Conservation (phyloP, 2,329 filamentous ascomycete genomes). For the Capronia coronata region DNA sequence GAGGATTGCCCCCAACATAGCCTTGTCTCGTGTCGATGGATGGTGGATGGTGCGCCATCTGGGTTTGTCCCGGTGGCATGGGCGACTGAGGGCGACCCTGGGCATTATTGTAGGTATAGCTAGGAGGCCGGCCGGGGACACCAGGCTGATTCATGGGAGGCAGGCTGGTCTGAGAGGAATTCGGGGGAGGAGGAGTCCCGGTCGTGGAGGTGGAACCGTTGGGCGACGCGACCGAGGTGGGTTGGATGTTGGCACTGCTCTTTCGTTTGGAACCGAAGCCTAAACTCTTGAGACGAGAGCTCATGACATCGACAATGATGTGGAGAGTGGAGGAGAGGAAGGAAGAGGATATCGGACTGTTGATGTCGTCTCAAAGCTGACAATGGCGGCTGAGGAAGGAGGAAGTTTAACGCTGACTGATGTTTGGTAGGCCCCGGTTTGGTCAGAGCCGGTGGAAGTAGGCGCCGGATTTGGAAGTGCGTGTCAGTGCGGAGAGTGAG, state of each 20-base stretch:
- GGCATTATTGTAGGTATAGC: slow-evolving; percentile 53
- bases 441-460: background rate
- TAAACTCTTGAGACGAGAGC: slow-evolving; percentile 46
- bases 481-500: background rate
- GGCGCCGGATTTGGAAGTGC: background rate
- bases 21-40: slow-evolving; percentile 51
- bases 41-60: slow-evolving; percentile 42
- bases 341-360: background rate
- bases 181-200: slow-evolving; percentile 34
- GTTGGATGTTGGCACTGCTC: slow-evolving; percentile 43
- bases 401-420: background rate
- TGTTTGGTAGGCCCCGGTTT: background rate
- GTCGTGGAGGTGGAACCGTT: slow-evolving; percentile 31
- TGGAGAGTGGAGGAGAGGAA: slow-evolving; percentile 15
- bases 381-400: slow-evolving; percentile 8
- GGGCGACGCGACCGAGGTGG: slow-evolving; percentile 29
- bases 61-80: slow-evolving; percentile 41
- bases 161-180: slow-evolving; percentile 46
- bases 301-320: slow-evolving; percentile 44
- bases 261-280: slow-evolving; percentile 45
- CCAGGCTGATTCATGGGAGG: slow-evolving; percentile 50
- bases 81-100: slow-evolving; percentile 49
- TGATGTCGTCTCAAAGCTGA: background rate
- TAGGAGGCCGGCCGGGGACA: slow-evolving; percentile 55
- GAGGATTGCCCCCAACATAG: slow-evolving; percentile 43